A percentile compares a stretch with the other conserved stretches of the same genome.
These are phyloP conservation scores for Erythrobasidium hasegawianum DNA, from an alignment of 1,284 basidiomycete species.

Conservation along the genomic window DNA sequence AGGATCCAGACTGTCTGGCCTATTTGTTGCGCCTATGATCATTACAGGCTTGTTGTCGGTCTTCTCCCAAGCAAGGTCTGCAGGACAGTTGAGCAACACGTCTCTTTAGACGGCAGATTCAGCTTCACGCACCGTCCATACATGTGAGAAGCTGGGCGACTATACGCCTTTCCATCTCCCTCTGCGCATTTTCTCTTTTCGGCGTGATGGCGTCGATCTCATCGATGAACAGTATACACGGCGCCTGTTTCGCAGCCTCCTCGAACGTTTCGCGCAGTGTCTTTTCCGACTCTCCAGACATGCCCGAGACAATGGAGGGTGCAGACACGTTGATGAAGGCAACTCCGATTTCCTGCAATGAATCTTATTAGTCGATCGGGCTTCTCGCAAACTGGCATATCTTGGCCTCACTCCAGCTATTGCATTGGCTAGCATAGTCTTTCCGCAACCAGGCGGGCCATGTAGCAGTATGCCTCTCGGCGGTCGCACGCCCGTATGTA, in stretches of 20 bases:
- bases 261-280: conserved; percentile 93
- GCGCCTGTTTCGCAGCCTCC: conserved; percentile 86
- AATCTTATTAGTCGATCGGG: background rate
- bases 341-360: conserved; percentile 70
- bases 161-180: conserved; percentile 96
- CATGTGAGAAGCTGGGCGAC: conserved; percentile 96
- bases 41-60: conserved; percentile 84
- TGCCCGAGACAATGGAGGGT: conserved; percentile 90
- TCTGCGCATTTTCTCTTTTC: conserved; percentile 91
- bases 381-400: background rate
- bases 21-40: conserved; percentile 92
- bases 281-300: conserved; percentile 97
- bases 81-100: conserved; percentile 13
- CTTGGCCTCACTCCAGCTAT: conserved; percentile 68
- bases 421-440: conserved; percentile 85
- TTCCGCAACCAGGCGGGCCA: conserved; percentile 95
- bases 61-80: conserved; percentile 87
- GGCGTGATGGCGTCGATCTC: conserved; percentile 98
- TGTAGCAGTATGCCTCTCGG: conserved; percentile 91
- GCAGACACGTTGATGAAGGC: conserved; percentile 93
- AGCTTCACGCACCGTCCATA: conserved; percentile 74
- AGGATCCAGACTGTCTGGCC: conserved; percentile 89
- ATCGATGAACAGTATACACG: conserved; percentile 88
- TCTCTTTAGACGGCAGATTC: background rate
- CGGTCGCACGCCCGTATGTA: conserved; percentile 85